These are phyloP conservation scores for Ganoderma lucidum DNA, from an alignment of 1,284 basidiomycete genomes.

Conservation along the genomic window DNA sequence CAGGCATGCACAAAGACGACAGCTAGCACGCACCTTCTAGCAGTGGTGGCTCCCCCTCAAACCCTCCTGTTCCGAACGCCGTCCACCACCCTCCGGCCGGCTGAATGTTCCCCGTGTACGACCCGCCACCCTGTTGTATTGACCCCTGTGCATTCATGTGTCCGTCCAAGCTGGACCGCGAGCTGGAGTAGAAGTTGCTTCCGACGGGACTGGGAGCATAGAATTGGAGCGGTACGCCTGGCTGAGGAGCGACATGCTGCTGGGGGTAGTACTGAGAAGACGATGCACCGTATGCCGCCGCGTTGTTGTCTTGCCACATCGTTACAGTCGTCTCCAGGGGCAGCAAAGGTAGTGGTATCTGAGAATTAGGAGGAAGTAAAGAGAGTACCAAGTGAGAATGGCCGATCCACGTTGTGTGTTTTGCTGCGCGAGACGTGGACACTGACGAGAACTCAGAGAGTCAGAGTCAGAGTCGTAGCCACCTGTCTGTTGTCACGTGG, in stretches of 20 bases:
- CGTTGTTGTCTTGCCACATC: constrained; percentile 77
- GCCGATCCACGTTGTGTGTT: constrained; percentile 19
- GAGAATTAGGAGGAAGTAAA: not conserved
- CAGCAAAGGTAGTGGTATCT: constrained; percentile 8
- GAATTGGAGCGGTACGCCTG: constrained; percentile 74
- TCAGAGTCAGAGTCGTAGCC: not conserved
- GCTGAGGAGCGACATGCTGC: constrained; percentile 47
- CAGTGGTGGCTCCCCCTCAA: constrained; percentile 93
- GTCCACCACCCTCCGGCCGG: constrained; percentile 87
- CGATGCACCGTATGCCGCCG: constrained; percentile 57
- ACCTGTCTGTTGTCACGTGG: constrained; percentile 25
- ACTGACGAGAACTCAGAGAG: no score
- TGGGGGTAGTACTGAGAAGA: constrained; percentile 69
- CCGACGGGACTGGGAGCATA: constrained; percentile 64
- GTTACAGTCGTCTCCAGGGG: constrained; percentile 10
- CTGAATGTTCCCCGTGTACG: constrained; percentile 77
- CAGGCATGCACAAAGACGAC: not conserved
- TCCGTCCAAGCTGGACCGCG: constrained; percentile 78
- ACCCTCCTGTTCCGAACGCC: constrained; percentile 94
- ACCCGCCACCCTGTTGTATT: constrained; percentile 52
- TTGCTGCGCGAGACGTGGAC: constrained; percentile 33
- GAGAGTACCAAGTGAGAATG: constrained; percentile 16
- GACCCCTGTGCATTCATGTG: constrained; percentile 66
- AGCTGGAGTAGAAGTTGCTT: constrained; percentile 69
- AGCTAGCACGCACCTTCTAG: constrained; percentile 75